These are phyloP conservation scores for Penicillium vulpinum DNA, from an alignment of 2,329 filamentous ascomycete species.

Conservation along the genomic window DNA sequence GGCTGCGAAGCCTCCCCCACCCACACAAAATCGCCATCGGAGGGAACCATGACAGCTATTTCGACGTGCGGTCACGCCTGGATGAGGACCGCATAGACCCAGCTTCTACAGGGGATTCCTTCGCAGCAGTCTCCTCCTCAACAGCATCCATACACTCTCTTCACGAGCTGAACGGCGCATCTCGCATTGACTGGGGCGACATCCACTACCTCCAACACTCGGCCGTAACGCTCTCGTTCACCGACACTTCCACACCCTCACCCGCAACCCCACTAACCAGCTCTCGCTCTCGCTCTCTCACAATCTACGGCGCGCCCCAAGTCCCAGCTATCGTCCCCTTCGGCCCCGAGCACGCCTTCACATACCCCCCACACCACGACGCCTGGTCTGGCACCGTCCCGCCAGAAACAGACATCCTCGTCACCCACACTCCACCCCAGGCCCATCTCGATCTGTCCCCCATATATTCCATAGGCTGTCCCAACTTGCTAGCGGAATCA, in stretches of 20 bases:
- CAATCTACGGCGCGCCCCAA: slow-evolving; percentile 78
- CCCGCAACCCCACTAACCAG: slow-evolving; percentile 45
- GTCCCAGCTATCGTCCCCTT: slow-evolving; percentile 68
- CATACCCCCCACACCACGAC: slow-evolving; percentile 65
- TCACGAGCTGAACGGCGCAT: slow-evolving; percentile 46
- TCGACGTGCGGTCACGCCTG: slow-evolving; percentile 66
- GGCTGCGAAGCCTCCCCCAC: slow-evolving; percentile 74
- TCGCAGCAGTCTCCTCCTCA: slow-evolving; percentile 35
- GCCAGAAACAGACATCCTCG: slow-evolving; percentile 69
- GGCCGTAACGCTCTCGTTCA: slow-evolving; percentile 62
- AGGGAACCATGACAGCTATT: slow-evolving; percentile 87
- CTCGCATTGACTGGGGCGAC: slow-evolving; percentile 62
- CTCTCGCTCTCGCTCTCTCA: slow-evolving; percentile 60
- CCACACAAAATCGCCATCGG: slow-evolving; percentile 76
- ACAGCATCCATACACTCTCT: slow-evolving; percentile 40
- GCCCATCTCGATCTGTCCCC: slow-evolving; percentile 62
- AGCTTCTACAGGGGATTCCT: slow-evolving; percentile 14
- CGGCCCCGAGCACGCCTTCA: slow-evolving; percentile 72
- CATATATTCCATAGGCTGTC: slow-evolving; percentile 67
- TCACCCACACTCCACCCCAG: slow-evolving; percentile 79
- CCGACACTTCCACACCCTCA: slow-evolving; percentile 46
- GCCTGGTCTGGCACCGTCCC: slow-evolving; percentile 75
- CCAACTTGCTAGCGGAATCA: slow-evolving; percentile 67
- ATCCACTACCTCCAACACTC: slow-evolving; percentile 76
- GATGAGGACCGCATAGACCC: slow-evolving; percentile 53